These are phyloP conservation scores for Periconia macrospinosa DNA, from an alignment of 2,329 filamentous ascomycete genomes.

Conservation along the genomic window DNA sequence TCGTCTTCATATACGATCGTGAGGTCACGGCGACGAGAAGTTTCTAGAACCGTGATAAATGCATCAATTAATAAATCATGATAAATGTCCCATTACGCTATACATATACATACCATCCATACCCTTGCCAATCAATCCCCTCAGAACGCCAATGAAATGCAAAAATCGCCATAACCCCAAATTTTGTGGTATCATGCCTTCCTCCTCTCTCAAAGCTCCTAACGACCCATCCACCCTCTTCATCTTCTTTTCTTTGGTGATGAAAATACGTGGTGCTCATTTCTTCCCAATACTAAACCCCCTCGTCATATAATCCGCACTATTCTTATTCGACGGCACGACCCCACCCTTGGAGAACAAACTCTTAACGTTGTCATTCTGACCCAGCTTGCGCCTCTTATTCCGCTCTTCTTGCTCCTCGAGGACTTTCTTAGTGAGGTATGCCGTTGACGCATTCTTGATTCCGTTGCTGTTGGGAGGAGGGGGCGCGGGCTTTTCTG, in stretches of 20 bases:
- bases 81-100: too few species aligned
- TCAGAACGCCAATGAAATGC: too few species aligned
- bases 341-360: constrained; percentile 47
- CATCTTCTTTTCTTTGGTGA: not conserved
- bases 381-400: constrained; percentile 72
- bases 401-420: constrained; percentile 83
- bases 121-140: too few species aligned
- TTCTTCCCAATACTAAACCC: constrained; percentile 47
- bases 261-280: constrained; percentile 1
- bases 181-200: too few species aligned
- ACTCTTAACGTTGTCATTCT: constrained; percentile 53
- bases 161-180: too few species aligned
- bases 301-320: constrained; percentile 54
- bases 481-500: constrained; percentile 5
- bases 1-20: too few species aligned
- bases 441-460: constrained; percentile 85
- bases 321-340: constrained; percentile 43
- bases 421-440: constrained; percentile 81
- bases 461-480: constrained; percentile 59
- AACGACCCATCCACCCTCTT: too few species aligned
- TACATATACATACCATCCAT: too few species aligned
- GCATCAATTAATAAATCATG: too few species aligned
- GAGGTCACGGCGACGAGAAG: too few species aligned
- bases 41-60: too few species aligned
- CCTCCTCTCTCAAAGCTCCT: not conserved